Evolutionary conservation across 345 rosid genomes (phyloP).

Genomic region (Sonneratia caseolaris): DNA sequence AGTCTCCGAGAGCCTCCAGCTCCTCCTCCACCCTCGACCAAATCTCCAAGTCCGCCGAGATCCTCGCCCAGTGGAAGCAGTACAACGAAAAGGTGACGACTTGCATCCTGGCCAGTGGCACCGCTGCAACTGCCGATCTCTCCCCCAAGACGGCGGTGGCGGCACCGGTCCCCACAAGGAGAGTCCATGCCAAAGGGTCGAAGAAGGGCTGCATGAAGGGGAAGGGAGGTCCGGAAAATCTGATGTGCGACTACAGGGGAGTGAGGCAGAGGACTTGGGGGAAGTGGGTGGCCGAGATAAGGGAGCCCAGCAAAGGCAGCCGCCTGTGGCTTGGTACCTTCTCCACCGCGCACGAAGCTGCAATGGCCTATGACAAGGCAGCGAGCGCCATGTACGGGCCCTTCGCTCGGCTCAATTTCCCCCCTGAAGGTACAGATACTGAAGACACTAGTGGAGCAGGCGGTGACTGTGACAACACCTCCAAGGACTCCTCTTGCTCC

Average conservation of each 20-base stretch:
- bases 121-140: constrained; percentile 8
- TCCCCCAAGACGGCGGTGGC: constrained; percentile 11
- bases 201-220: constrained; percentile 29
- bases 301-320: constrained; percentile 21
- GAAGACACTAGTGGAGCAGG: background rate
- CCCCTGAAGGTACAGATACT: background rate
- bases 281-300: constrained; percentile 26
- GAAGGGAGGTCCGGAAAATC: constrained; percentile 27
- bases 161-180: constrained; percentile 13
- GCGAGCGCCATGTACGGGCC: constrained; percentile 20
- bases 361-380: constrained; percentile 20
- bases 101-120: constrained; percentile 4
- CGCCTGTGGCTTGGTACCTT: constrained; percentile 21
- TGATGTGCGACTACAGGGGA: constrained; percentile 20
- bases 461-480: background rate
- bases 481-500: constrained; percentile 11
- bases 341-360: constrained; percentile 20
- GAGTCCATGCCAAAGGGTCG: constrained; percentile 19
- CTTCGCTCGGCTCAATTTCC: constrained; percentile 18
- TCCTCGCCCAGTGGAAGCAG: constrained; percentile 22
- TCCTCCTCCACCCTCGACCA: constrained; percentile 15
- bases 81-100: constrained; percentile 9
- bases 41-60: constrained; percentile 20
- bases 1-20: background rate
- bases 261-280: constrained; percentile 31